phyloP scores from a whole-genome alignment of 495 filamentous ascomycete species.

The Amorphotheca resinae region DNA sequence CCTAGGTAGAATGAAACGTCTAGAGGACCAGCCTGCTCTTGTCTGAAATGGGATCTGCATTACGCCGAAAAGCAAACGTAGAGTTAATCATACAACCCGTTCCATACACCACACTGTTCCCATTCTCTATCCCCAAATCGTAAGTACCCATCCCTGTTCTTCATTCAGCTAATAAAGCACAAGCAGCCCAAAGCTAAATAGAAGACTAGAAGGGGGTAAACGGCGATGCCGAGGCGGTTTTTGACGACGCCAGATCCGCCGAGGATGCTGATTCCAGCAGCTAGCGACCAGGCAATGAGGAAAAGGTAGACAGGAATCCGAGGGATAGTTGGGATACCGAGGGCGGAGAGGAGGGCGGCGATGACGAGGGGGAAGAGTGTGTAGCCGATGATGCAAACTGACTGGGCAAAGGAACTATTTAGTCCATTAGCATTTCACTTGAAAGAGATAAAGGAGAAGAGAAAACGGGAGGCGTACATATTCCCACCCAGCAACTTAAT shows the following conservation, averaged over 20 bases:
- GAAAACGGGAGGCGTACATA: constrained; percentile 53
- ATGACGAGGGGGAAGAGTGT: constrained; percentile 97
- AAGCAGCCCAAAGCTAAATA: constrained; percentile 87
- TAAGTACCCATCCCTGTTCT: too few relatives aligned
- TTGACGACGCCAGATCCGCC: constrained; percentile 89
- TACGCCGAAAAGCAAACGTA: too few relatives aligned
- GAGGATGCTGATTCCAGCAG: constrained; percentile 89
- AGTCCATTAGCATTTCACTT: constrained; percentile 4
- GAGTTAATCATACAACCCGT: too few relatives aligned
- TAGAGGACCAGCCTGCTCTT: too few relatives aligned
- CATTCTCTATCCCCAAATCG: too few relatives aligned
- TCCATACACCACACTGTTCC: too few relatives aligned
- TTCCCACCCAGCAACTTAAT: constrained; percentile 95
- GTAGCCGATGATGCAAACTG: constrained; percentile 94
- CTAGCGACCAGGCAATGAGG: constrained; percentile 81
- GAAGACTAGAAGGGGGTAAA: constrained; percentile 93
- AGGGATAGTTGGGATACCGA: constrained; percentile 61
- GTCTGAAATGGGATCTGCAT: too few relatives aligned
- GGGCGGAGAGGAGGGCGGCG: constrained; percentile 74
- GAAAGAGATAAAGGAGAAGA: not conserved
- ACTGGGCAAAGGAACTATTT: constrained; percentile 87
- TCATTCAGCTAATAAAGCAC: constrained; percentile 75
- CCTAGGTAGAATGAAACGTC: too few relatives aligned
- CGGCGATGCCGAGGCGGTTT: constrained; percentile 88
- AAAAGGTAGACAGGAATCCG: constrained; percentile 84